A percentile compares a stretch with the other conserved stretches of the same genome.
Conservation (phyloP, 129 eudicot species). For the Lonicera japonica region DNA sequence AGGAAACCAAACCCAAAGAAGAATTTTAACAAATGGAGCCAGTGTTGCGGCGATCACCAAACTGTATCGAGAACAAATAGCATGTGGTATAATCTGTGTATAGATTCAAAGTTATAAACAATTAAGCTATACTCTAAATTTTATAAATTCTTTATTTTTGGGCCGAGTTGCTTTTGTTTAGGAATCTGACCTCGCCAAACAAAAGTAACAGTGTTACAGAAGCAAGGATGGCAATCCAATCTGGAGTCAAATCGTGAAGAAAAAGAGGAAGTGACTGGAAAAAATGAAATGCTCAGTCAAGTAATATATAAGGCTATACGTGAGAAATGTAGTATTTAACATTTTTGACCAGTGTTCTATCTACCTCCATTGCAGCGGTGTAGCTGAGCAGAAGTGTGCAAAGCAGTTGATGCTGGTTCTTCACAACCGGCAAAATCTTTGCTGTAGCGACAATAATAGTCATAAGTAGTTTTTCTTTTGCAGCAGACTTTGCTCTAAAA, state of each 20-base stretch:
- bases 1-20: conserved; percentile 57
- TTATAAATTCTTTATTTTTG: not conserved
- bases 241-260: conserved; percentile 42
- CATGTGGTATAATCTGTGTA: conserved; percentile 55
- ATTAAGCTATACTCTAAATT: not conserved
- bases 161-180: not conserved
- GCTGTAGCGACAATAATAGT: conserved; percentile 19
- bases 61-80: conserved; percentile 45
- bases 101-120: not conserved
- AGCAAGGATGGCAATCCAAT: conserved; percentile 36
- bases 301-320: not conserved
- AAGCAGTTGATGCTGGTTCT: conserved; percentile 45
- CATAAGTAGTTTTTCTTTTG: no score
- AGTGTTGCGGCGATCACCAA: conserved; percentile 57
- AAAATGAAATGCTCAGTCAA: not conserved
- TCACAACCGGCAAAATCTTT: conserved; percentile 37
- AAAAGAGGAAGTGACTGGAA: conserved; percentile 59
- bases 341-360: not conserved
- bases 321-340: not conserved
- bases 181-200: conserved; percentile 46
- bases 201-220: conserved; percentile 53
- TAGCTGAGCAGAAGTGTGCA: conserved; percentile 52
- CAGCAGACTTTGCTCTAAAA: no score
- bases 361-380: conserved; percentile 62
- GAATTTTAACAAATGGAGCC: conserved; percentile 50